Conservation (phyloP, 2,329 filamentous ascomycete species). For the Talaromyces sp. region DNA sequence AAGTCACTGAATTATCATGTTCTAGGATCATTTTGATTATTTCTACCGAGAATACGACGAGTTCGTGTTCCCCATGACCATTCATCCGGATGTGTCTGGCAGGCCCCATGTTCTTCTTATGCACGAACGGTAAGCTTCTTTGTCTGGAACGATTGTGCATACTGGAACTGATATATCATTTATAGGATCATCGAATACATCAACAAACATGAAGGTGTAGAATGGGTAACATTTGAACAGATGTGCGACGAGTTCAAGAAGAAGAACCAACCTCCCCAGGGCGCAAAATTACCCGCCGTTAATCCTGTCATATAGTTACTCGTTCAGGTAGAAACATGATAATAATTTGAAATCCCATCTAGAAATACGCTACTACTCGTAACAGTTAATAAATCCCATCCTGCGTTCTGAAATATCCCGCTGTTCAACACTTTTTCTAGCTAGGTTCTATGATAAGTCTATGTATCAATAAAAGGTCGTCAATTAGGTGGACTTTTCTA, state of each 20-base stretch:
- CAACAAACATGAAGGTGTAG: conserved; percentile 56
- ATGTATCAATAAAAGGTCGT: neutral
- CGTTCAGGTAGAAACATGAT: neutral
- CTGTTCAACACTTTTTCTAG: neutral
- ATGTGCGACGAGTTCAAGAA: conserved; percentile 73
- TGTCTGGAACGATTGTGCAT: conserved; percentile 6
- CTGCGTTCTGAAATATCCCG: neutral
- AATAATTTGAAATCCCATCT: neutral
- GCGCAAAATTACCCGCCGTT: neutral
- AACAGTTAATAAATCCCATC: neutral
- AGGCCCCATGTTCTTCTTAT: conserved; percentile 70
- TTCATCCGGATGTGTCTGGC: conserved; percentile 72
- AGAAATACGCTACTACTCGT: neutral
- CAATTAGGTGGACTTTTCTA: neutral
- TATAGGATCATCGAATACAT: conserved; percentile 64
- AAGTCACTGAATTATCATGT: neutral
- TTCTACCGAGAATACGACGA: conserved; percentile 76
- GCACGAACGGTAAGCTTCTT: conserved; percentile 60
- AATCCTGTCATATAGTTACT: neutral
- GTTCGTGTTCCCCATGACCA: conserved; percentile 74
- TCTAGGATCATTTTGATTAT: conserved; percentile 63
- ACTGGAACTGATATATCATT: conserved; percentile 17
- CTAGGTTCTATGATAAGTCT: too few species aligned
- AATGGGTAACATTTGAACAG: conserved; percentile 59
- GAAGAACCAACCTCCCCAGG: conserved; percentile 46